Base-by-base conservation (phyloP, 2,329 filamentous ascomycete species). In the Septoria petroselini region DNA sequence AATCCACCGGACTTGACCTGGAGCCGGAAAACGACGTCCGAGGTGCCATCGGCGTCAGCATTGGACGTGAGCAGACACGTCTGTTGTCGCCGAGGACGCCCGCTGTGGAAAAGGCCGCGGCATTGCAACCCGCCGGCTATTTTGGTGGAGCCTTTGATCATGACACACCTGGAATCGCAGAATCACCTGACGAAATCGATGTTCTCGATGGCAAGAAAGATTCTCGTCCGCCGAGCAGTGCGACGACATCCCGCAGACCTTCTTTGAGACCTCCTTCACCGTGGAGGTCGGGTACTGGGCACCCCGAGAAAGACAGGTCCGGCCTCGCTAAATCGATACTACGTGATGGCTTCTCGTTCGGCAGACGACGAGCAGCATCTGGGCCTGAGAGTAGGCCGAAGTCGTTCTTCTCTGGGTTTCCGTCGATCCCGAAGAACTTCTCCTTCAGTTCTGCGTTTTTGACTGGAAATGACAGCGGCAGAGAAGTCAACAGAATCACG, bases 21-120 rank as follows among this genome's bases (percentile, higher is more conserved):
- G 30, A 48, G 65, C 45, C 59, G 65, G 44, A 58, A 65, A 69
- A 72, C 41, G 69, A 73, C 53, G 71, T 66, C 12, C 67, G 70
- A 44, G 70, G 67, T 9, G 70, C 80, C 27, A 72, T 84, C 57
- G 80, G 79, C 2, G 72, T 83, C 59, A 82, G 80, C 61, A 81
- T 84, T 54, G 73, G 79, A 52, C 72, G 71, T 31, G 71, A 74
- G 34, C 81, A 84, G 63, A 79, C 74, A 41, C 73, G 76, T 35
- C 70, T 83, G 62, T 77, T 73, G 29, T 79, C 78, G 14, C 75
- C 79, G 7, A 71, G 72, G 34, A 83, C 79, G 3, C 79, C 80
- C 1, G 77, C 76, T 7, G 75, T 75, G 15, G 80, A 82, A 61
- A 83, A 82, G 63, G 75, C 71, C n/a, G 76, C 77, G 2, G 75